Evolutionary conservation across 1,139 yeast genomes (phyloP), one percentile per base, ranked within the genome.

Genomic region (Chernovozyma aurita): DNA sequence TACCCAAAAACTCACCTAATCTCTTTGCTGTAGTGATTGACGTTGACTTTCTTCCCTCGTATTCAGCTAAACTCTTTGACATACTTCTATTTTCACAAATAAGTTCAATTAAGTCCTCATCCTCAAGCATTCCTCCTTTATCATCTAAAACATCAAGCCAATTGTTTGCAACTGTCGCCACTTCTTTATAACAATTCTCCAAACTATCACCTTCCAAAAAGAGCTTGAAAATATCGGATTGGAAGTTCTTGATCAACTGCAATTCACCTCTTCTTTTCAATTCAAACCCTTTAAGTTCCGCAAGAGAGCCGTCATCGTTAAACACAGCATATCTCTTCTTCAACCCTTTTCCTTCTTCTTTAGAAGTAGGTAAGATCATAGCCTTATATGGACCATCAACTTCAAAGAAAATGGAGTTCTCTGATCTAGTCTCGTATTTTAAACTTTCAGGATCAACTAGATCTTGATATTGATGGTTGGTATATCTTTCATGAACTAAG

Each of bases 371-470:
- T 40, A 94, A 70, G 42, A 94, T 77, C 98, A 94, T 94, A 0
- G 98, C 98, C 50, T 80, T 85, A 59, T 94, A 94, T 1, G 99
- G 99, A 11, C 99, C 99, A 66, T 94, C 99, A 18, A 94, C 96
- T 59, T 94, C 99, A 50, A 94, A 94, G 61, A 92, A 92, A 57
- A 94, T 94, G 16, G 97, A 85, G 57, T 94, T 94, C 52, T 94
- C 98, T 16, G 94, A 80, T 39, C 74, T 76, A 0, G 90, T 84
- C 37, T 80, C 78, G 58, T 90, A 92, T 45, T 76, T 77, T 56
- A 78, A 75, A 9, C 68, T 73, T 2, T 69, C 70, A 0, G 86
- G 79, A 52, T 90, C 95, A 2, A 76, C 76, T 37, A 90, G 65
- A 34, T 85, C 86, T 60, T 92, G 98, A 55, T 94, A 94, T 55